Evolutionary conservation across 148 eudicot genomes (phyloP).

Genomic region (Salicornia ramosissima): DNA sequence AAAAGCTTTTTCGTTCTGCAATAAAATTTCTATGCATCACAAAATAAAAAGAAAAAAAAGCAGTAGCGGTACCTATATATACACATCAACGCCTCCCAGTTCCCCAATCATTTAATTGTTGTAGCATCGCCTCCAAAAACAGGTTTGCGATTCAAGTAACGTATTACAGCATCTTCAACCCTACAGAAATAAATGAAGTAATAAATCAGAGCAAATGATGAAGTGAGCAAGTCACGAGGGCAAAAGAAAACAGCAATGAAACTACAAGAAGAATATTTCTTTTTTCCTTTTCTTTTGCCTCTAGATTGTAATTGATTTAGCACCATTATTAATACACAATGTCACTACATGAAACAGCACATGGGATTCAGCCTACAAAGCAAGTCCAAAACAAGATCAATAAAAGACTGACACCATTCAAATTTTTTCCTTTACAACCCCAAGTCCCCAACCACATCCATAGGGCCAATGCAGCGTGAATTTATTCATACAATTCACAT

Average conservation of each 20-base stretch:
- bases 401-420: too few relatives aligned
- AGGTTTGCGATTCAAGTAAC: constrained; percentile 79
- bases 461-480: too few relatives aligned
- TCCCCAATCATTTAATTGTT: constrained; percentile 41
- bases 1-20: too few relatives aligned
- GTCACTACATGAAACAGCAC: neutral
- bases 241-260: neutral
- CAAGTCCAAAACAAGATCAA: too few relatives aligned
- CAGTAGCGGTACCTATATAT: constrained; percentile 5
- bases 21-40: too few relatives aligned
- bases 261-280: neutral
- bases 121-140: constrained; percentile 46
- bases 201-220: neutral
- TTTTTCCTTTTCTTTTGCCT: neutral
- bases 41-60: too few relatives aligned
- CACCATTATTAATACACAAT: neutral
- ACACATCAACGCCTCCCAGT: neutral
- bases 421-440: neutral
- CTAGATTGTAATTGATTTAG: too few relatives aligned
- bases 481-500: too few relatives aligned
- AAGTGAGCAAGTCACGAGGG: neutral
- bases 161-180: constrained; percentile 86
- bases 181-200: constrained; percentile 23
- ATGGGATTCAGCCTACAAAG: neutral
- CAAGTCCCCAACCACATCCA: neutral